A percentile compares a stretch with the other conserved stretches of the same genome.
phyloP scores from a whole-genome alignment of 202 grass and related monocot species.

The Hordeum pubiflorum region DNA sequence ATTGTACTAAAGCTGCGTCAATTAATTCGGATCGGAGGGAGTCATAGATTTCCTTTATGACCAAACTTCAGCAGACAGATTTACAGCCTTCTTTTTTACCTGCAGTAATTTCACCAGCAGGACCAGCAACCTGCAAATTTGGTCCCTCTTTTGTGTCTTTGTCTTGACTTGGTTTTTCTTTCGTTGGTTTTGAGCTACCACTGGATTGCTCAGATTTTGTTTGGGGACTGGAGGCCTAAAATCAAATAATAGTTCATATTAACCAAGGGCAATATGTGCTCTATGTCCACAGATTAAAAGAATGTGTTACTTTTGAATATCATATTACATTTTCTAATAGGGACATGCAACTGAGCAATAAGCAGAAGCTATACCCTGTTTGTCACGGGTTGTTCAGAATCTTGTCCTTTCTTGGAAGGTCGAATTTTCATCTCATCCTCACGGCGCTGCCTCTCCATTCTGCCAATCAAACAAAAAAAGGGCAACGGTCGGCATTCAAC shows the following conservation, averaged over 20 bases:
- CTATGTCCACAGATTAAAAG: background rate
- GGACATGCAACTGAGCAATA: conserved; percentile 5
- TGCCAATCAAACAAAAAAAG: conserved; percentile 32
- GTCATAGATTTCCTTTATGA: background rate
- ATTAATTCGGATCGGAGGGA: no score
- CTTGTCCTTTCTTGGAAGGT: conserved; percentile 84
- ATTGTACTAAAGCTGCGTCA: no score
- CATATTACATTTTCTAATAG: background rate
- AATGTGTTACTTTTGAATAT: conserved; percentile 2
- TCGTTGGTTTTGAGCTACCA: conserved; percentile 62
- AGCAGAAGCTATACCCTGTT: conserved; percentile 48
- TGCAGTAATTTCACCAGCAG: conserved; percentile 95
- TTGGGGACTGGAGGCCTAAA: conserved; percentile 76
- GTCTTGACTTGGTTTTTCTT: conserved; percentile 67
- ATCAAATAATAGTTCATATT: conserved; percentile 25
- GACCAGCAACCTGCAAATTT: conserved; percentile 81
- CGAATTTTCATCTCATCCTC: conserved; percentile 85
- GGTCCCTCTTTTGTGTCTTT: conserved; percentile 74
- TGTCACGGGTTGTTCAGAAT: conserved; percentile 64
- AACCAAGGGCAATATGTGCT: conserved; percentile 3
- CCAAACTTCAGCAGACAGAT: conserved; percentile 16
- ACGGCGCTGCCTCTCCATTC: conserved; percentile 90
- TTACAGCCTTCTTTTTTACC: conserved; percentile 38
- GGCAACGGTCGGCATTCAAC: conserved; percentile 3
- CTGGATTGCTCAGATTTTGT: conserved; percentile 44